phyloP scores from a whole-genome alignment of 1,139 yeast species.

The Spathaspora sp. region DNA sequence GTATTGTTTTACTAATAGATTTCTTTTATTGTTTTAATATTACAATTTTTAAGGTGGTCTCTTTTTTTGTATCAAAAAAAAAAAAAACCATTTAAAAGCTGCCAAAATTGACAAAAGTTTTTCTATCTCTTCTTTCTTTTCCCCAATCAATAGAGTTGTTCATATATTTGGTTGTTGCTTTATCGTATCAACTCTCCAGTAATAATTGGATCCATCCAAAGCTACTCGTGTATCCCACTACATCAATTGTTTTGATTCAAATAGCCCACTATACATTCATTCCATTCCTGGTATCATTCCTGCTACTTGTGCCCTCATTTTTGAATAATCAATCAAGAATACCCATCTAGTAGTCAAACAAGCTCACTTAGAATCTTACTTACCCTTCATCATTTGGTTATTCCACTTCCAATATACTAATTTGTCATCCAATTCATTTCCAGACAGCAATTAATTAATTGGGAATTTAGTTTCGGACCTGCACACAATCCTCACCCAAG shows the following conservation, averaged over 20 bases:
- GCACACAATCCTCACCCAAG: background rate
- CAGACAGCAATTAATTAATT: constrained; percentile 1
- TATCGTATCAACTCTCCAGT: too few species aligned
- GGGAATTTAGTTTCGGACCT: background rate
- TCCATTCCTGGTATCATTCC: too few species aligned
- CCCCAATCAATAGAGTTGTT: background rate
- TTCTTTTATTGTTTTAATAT: background rate
- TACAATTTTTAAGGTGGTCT: background rate
- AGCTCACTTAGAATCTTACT: background rate
- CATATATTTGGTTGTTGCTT: background rate
- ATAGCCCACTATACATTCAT: too few species aligned
- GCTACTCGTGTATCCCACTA: too few species aligned
- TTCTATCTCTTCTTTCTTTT: background rate
- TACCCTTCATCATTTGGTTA: background rate
- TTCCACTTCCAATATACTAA: background rate
- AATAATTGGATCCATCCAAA: too few species aligned
- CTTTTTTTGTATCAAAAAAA: background rate
- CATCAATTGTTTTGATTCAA: too few species aligned
- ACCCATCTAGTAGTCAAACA: background rate
- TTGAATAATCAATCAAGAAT: background rate
- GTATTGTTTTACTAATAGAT: background rate
- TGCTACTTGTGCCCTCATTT: too few species aligned
- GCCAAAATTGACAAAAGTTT: background rate
- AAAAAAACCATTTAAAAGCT: background rate
- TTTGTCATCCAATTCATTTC: background rate